Evolutionary conservation across 768 basidiomycete species (phyloP).

Genomic region (Kwoniella shandongensis): DNA sequence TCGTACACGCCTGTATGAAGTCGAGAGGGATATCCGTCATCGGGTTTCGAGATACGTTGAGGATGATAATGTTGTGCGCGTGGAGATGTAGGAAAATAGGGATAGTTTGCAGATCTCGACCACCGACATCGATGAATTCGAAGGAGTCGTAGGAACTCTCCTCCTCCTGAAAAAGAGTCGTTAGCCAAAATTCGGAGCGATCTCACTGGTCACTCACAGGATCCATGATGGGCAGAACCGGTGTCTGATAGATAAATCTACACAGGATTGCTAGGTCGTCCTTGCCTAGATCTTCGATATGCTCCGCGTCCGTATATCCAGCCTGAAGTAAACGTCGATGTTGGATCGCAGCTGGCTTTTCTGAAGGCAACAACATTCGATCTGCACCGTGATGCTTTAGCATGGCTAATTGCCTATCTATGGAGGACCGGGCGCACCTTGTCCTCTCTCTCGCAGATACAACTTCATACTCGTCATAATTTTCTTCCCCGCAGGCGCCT

Average conservation of each 20-base stretch:
- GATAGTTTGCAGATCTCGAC: constrained; percentile 76
- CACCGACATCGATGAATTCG: constrained; percentile 77
- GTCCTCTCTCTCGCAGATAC: constrained; percentile 60
- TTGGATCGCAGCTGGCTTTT: constrained; percentile 81
- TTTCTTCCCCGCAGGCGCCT: constrained; percentile 33
- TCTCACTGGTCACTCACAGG: constrained; percentile 32
- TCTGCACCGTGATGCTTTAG: constrained; percentile 63
- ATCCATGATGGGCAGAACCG: constrained; percentile 52
- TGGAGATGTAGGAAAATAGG: constrained; percentile 82
- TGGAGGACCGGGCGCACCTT: constrained; percentile 51
- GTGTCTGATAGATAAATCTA: constrained; percentile 79
- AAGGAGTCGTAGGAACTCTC: constrained; percentile 69
- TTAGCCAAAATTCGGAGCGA: constrained; percentile 50
- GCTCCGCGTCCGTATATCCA: constrained; percentile 76
- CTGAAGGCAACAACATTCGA: constrained; percentile 74
- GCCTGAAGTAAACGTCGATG: constrained; percentile 80
- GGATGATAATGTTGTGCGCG: constrained; percentile 76
- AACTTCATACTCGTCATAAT: constrained; percentile 50
- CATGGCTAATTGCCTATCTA: too few relatives aligned
- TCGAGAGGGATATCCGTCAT: constrained; percentile 95
- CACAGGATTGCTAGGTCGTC: constrained; percentile 81
- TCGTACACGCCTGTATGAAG: constrained; percentile 85
- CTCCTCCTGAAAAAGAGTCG: constrained; percentile 62
- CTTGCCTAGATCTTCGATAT: constrained; percentile 69
- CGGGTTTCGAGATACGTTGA: constrained; percentile 89